These are phyloP conservation scores for Ogataea methanolica DNA, from an alignment of 805 yeast species.

Conservation along the genomic window DNA sequence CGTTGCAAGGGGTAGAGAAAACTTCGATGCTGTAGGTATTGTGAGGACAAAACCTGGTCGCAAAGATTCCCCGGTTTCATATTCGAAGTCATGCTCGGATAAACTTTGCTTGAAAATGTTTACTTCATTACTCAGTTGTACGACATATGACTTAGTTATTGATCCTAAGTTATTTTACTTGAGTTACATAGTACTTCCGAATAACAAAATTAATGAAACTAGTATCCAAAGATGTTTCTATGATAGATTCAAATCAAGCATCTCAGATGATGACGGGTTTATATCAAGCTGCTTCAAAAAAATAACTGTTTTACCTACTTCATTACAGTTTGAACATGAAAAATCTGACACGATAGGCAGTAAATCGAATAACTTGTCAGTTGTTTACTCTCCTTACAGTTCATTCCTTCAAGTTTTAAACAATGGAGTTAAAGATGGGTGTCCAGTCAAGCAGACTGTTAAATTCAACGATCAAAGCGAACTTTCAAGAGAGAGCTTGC, in stretches of 20 bases:
- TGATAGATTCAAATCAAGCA: conserved; percentile 12
- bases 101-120: conserved; percentile 65
- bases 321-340: conserved; percentile 1
- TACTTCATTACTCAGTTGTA: conserved; percentile 46
- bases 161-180: conserved; percentile 35
- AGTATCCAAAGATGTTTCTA: conserved; percentile 42
- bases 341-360: conserved; percentile 3
- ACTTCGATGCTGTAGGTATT: conserved; percentile 50
- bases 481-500: conserved; percentile 8
- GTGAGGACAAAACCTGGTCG: conserved; percentile 95
- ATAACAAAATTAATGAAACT: conserved; percentile 18
- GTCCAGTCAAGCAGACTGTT: conserved; percentile 12
- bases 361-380: conserved; percentile 21
- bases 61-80: conserved; percentile 63
- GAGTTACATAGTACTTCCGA: conserved; percentile 46
- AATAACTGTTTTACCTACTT: conserved; percentile 15
- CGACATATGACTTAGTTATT: conserved; percentile 33
- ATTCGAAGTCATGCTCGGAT: conserved; percentile 87
- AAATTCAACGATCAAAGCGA: conserved; percentile 12
- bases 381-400: conserved; percentile 23
- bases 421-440: conserved; percentile 61
- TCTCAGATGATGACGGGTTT: background rate
- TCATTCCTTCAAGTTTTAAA: conserved; percentile 37
- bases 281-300: conserved; percentile 1
- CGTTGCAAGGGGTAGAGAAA: conserved; percentile 57